Evolutionary conservation across 495 filamentous ascomycete species (phyloP), one percentile per base, ranked within the genome.

Genomic region (Talaromyces adpressus): DNA sequence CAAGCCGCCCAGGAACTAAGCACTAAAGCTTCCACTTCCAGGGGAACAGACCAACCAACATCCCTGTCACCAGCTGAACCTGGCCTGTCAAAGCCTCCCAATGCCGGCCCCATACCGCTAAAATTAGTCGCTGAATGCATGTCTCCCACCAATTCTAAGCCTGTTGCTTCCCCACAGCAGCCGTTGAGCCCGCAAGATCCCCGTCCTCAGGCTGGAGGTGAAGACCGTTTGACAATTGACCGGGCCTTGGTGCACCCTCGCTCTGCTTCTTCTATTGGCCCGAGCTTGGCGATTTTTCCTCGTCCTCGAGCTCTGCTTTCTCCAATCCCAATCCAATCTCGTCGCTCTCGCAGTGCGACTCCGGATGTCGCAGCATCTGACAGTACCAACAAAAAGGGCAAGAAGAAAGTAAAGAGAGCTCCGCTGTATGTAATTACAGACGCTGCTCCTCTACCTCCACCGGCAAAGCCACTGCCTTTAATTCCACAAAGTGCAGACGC

Each of bases 391-490:
- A 27, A 20, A 20, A 49, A 52, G 29, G 27, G 47, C 6, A 62
- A 53, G 60, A 62, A 62, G n/a, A 53, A 53, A 16, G 41, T 14
- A 1, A 62, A 36, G 18, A 30, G 18, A 51, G 14, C 60, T 36
- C 60, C 41, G 9, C 34, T 62, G 29, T 62, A 62, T 52, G 60
- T 62, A n/a, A 22, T 62, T 20, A 58, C 56, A 18, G 34, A 62
- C 47, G n/a, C 62, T 27, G 62, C 62, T 63, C 62, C 62, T 53
- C 52, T 57, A 18, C 62, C 62, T 2, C 62, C 62, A 12, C 62
- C 62, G 20, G 20, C 51, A 30, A 63, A 58, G 22, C 62, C 62
- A 58, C 23, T 63, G 6, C 62, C 62, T 39, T 30, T 49, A 4
- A 25, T 57, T 14, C 62, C 62, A 45, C 62, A 58, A 34, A 62